Evolutionary conservation across 1,284 basidiomycete species (phyloP), one percentile per base, ranked within the genome.

Genomic region (Quambalaria eucalypti): DNA sequence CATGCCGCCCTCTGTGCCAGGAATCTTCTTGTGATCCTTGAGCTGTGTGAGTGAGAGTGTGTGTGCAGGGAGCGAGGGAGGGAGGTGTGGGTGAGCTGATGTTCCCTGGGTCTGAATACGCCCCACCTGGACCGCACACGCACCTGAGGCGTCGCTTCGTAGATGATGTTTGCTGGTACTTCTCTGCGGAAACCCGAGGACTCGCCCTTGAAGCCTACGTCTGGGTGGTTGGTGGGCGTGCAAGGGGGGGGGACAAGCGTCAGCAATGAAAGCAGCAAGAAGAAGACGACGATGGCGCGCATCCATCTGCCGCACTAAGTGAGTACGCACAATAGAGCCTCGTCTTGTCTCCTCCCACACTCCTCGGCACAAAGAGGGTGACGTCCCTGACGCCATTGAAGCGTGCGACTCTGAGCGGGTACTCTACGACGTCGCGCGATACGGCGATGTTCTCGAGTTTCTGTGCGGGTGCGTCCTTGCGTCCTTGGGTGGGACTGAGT

Each of bases 131-230:
- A 9, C n/a, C 31, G 8, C 9, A n/a, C 36, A 12, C 36, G 16
- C 36, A 39, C 36, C 56, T 68, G 65, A 0, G 72, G 72, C 4
- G 72, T 64, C 36, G 62, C 55, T 56, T 74, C 72, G 52, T 74
- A 74, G 47, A 74, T 61, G 52, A 74, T 65, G 38, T 65, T 66
- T 2, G 59, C 52, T 0, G 72, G 71, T 2, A 62, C 59, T 31
- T 56, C 56, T 7, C 62, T 25, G 14, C 52, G 49, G 49, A 42
- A 42, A 5, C 59, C 57, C 2, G 58, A 54, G 21, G n/a, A 47
- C 44, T 71, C 68, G 23, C 72, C 72, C 16, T 67, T 65, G 60
- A 74, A 70, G 10, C 71, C 72, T 2, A 71, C 23, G 54, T 66
- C 42, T 46, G 42, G n/a, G n/a, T n/a, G n/a, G n/a, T n/a, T n/a